Conservation (phyloP, 2,329 filamentous ascomycete species). For the Apiospora malaysiana region DNA sequence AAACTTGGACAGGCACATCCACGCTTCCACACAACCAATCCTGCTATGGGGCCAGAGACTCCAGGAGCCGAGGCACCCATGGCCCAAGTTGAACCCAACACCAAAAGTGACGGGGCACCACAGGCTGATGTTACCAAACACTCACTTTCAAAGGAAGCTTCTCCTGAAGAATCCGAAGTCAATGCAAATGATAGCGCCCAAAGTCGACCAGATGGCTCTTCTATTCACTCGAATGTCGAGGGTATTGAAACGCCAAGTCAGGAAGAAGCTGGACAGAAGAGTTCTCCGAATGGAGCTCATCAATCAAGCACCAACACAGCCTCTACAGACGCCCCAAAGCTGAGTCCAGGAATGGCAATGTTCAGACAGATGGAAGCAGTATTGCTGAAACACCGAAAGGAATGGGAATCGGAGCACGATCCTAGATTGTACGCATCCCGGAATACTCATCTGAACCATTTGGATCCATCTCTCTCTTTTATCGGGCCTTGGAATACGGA, state of each 20-base stretch:
- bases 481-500: not conserved
- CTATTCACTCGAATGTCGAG: not conserved
- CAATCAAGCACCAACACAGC: not conserved
- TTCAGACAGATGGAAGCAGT: constrained; percentile 16
- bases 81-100: not conserved
- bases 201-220: too few species aligned
- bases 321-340: not conserved
- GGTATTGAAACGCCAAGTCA: not conserved
- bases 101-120: not conserved
- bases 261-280: not conserved
- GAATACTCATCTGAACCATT: too few species aligned
- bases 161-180: not conserved
- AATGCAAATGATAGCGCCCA: not conserved
- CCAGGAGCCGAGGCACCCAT: too few species aligned
- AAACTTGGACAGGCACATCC: too few species aligned
- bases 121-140: not conserved
- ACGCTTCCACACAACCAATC: not conserved
- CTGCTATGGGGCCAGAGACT: not conserved
- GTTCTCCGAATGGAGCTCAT: not conserved
- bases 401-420: not conserved
- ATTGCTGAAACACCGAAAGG: not conserved
- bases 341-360: not conserved
- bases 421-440: too few species aligned
- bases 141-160: not conserved
- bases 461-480: too few species aligned